Conservation (phyloP, 1,284 basidiomycete genomes). For the Fistulinella cinereoalba region DNA sequence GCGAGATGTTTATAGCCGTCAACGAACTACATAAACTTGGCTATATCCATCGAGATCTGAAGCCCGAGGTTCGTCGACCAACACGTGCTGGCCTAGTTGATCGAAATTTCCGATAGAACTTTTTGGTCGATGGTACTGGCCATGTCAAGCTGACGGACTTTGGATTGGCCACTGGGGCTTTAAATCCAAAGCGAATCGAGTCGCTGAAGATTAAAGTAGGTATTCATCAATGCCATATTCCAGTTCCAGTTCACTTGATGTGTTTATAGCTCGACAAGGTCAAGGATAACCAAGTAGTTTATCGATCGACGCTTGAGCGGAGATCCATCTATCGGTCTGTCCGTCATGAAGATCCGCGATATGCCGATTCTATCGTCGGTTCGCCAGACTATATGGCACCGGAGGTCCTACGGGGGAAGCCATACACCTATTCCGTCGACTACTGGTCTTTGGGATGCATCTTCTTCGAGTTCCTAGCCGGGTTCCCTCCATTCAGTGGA, state of each 20-base stretch:
- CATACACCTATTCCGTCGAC: constrained; percentile 95
- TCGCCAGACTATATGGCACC: constrained; percentile 97
- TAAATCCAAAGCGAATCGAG: constrained; percentile 95
- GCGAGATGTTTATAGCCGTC: constrained; percentile 93
- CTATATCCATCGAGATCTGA: constrained; percentile 96
- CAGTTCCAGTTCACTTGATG: neutral
- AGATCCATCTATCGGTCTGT: constrained; percentile 94
- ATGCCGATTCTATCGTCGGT: constrained; percentile 97
- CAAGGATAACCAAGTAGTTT: constrained; percentile 89
- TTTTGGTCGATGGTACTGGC: constrained; percentile 91
- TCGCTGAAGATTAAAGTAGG: constrained; percentile 87
- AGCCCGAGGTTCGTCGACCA: constrained; percentile 74
- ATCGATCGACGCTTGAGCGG: constrained; percentile 92
- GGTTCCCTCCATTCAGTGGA: constrained; percentile 98
- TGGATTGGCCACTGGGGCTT: constrained; percentile 92
- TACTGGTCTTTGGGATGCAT: constrained; percentile 99
- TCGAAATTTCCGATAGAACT: constrained; percentile 65
- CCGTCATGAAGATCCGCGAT: constrained; percentile 87
- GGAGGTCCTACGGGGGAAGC: constrained; percentile 92
- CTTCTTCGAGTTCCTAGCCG: constrained; percentile 95
- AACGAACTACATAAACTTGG: constrained; percentile 92
- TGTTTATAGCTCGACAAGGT: constrained; percentile 83
- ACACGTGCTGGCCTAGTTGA: neutral
- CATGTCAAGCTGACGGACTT: constrained; percentile 99
- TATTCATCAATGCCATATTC: neutral